Percentiles rank a stretch among this genome's conserved stretches.
phyloP scores from a whole-genome alignment of 805 yeast genomes.

The Metschnikowia matae region DNA sequence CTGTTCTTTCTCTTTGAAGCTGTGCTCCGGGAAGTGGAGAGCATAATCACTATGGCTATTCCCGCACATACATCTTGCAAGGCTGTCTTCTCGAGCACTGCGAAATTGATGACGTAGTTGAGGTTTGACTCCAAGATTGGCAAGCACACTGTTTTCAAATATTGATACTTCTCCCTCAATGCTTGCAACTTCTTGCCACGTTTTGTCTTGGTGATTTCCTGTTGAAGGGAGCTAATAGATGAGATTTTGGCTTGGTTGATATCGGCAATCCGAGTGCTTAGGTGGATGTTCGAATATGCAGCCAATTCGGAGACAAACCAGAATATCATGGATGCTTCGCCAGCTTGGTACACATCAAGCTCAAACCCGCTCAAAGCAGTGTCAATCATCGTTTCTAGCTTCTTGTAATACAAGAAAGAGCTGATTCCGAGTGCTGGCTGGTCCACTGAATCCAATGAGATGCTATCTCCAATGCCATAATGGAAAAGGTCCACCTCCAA shows the following conservation, averaged over 20 bases:
- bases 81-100: slow-evolving; percentile 21
- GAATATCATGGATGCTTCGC: slow-evolving; percentile 64
- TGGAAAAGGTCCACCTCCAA: slow-evolving; percentile 48
- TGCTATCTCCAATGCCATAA: slow-evolving; percentile 36
- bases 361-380: slow-evolving; percentile 73
- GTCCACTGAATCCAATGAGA: slow-evolving; percentile 17
- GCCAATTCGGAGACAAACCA: slow-evolving; percentile 61
- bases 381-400: slow-evolving; percentile 67
- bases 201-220: slow-evolving; percentile 27
- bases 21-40: background rate
- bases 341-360: slow-evolving; percentile 63
- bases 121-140: slow-evolving; percentile 31
- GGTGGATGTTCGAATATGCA: slow-evolving; percentile 38
- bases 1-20: background rate
- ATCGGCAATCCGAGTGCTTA: slow-evolving; percentile 33
- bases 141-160: slow-evolving; percentile 27
- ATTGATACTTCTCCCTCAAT: slow-evolving; percentile 28
- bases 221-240: slow-evolving; percentile 6
- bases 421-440: slow-evolving; percentile 61
- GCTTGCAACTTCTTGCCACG: slow-evolving; percentile 48
- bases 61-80: slow-evolving; percentile 19
- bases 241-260: slow-evolving; percentile 25
- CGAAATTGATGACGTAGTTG: slow-evolving; percentile 21
- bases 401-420: slow-evolving; percentile 63
- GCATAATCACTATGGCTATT: slow-evolving; percentile 6